Evolutionary conservation across 176 grass and related monocot species (phyloP), one percentile per base, ranked within the genome.

Genomic region (Avena eriantha): DNA sequence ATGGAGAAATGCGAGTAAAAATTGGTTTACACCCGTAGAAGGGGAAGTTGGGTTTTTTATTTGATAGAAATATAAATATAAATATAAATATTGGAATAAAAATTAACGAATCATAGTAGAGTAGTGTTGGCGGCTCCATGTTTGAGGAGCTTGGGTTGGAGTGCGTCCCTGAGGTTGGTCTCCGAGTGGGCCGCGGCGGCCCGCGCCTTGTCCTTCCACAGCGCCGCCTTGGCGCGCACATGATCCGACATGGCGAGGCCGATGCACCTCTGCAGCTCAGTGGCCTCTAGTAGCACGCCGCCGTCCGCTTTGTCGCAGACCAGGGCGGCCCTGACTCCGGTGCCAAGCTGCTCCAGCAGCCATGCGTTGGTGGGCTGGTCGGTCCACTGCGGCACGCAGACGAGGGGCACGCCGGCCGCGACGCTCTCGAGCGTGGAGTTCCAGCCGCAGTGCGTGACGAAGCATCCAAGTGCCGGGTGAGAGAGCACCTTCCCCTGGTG

Each of bases 361-460:
- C 46, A 48, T 10, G 46, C 46, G 46, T 39, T 39, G 36, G 36
- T 39, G 36, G 3, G 3, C 36, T 39, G 36, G 36, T 39, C 36
- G 3, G 36, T 39, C 36, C 36, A 39, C 36, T 39, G 36, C 36
- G 36, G 36, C 36, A 39, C 4, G 3, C 82, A 63, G 8, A 97
- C 87, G 21, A 54, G 70, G 1, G 92, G 95, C 73, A 97, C 87
- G 24, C 92, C 95, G 74, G 76, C 77, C 2, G 76, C 80, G 17
- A 95, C 4, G 49, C 80, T 80, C 89, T 98, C 96, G 10, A 93
- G 13, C 17, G 96, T 95, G 6, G 95, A 98, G 85, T 95, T 98
- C 95, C 95, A 95, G 3, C 95, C 93, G 24, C 95, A 98, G 83
- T 98, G 96, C 36, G 90, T 95, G 76, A 98, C 89, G 83, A 97